Base-by-base conservation (phyloP, 1,284 basidiomycete genomes). In the Heterobasidion annosum region DNA sequence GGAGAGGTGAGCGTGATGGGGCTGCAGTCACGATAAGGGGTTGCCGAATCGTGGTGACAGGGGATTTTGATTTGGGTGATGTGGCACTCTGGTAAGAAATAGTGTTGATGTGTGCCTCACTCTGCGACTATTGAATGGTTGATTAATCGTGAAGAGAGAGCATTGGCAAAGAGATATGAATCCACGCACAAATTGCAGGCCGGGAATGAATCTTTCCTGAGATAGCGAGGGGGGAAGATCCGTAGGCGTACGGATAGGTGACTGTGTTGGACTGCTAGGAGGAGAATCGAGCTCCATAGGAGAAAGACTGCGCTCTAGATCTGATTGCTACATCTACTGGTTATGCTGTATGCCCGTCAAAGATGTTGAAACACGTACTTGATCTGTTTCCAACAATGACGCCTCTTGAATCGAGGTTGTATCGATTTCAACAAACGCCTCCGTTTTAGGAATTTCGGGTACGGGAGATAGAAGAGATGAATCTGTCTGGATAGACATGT, bases 201-300 rank as follows among this genome's bases (percentile, higher is more conserved):
- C 25, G 37, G 43, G 34, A 45, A 45, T 34, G 33, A 46, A 50
- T 6, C 54, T 53, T n/a, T 46, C 35, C 50, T 59, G 53, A 2
- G 32, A n/a, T 34, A 34, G 44, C 33, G 43, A 8, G 5, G 53
- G 18, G 6, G 50, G 42, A 5, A 42, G 48, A 32, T 55, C 37
- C 43, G 46, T 16, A 25, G 34, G 35, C 3, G 33, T 47, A 19
- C 53, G 57, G 40, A 55, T 40, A 15, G 57, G 54, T 2, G 67
- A 63, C 42, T 57, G 59, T 25, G 67, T 58, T 40, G 70, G 70
- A 16, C 69, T 70, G 55, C 67, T 68, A 12, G 65, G 62, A 3
- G 74, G 65, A 8, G 79, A 78, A 59, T 74, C 76, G 49, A 82
- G 69, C 53, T 81, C 82, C 78, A 81, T 81, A 0, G 79, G 78